A percentile compares a stretch with the other conserved stretches of the same genome.
phyloP scores from a whole-genome alignment of 371 early-diverging fungal species.

The Phascolomyces articulosus region DNA sequence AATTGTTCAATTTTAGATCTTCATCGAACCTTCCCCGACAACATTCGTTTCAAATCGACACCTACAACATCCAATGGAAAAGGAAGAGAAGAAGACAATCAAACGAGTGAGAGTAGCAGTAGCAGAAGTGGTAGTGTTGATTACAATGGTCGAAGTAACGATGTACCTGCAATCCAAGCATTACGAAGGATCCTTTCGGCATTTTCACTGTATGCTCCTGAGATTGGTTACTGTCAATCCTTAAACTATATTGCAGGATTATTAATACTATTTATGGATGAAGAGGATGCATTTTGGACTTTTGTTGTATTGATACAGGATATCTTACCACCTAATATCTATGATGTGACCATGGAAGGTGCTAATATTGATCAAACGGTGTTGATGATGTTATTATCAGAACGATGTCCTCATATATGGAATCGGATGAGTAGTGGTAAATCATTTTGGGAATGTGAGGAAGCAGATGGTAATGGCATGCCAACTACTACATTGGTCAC shows the following conservation, averaged over 20 bases:
- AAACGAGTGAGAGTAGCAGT: conserved; percentile 25
- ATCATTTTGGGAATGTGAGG: conserved; percentile 57
- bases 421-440: conserved; percentile 47
- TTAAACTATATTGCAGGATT: conserved; percentile 87
- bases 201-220: conserved; percentile 63
- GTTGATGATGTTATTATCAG: conserved; percentile 64
- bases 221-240: conserved; percentile 89
- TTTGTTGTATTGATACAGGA: conserved; percentile 74
- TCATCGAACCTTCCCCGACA: conserved; percentile 86
- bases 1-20: conserved; percentile 67
- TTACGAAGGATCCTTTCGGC: conserved; percentile 74
- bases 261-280: conserved; percentile 74
- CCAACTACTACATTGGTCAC: conserved; percentile 77
- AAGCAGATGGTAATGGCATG: conserved; percentile 43
- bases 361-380: conserved; percentile 83
- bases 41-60: conserved; percentile 52
- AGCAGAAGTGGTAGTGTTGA: background rate
- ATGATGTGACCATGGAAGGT: conserved; percentile 82
- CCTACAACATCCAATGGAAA: background rate
- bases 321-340: conserved; percentile 77
- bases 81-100: background rate
- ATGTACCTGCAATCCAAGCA: conserved; percentile 59
- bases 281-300: conserved; percentile 85
- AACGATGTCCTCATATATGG: conserved; percentile 61
- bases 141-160: background rate